Percentiles rank a stretch among this genome's conserved stretches.
Conservation (phyloP, 495 filamentous ascomycete species). For the Podospora pseudocomata region DNA sequence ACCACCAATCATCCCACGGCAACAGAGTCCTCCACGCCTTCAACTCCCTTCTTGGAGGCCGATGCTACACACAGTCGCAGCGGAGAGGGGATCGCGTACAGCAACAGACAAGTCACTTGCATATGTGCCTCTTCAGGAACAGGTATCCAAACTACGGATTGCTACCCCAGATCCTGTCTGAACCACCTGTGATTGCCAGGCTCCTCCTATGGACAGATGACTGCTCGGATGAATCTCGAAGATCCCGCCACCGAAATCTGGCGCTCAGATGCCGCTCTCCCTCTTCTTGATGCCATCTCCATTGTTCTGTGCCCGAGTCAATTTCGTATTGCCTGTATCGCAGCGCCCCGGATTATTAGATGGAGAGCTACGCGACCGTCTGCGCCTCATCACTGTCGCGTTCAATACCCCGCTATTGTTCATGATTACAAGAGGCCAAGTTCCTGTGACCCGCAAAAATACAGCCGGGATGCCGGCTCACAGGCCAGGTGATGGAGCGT, state of each 20-base stretch:
- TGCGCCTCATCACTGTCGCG: slow-evolving; percentile 30
- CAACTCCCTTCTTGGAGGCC: slow-evolving; percentile 8
- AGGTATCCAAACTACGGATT: not conserved
- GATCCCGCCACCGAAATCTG: not conserved
- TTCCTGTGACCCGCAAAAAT: slow-evolving; percentile 8
- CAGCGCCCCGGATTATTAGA: slow-evolving; percentile 10
- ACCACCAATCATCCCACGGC: not conserved
- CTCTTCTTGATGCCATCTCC: not conserved
- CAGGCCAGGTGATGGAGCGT: slow-evolving; percentile 19
- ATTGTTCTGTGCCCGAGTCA: not conserved
- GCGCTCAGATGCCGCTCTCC: not conserved
- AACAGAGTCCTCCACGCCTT: not conserved
- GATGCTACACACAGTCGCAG: slow-evolving; percentile 24
- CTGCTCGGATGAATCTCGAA: not conserved
- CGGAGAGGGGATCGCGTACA: slow-evolving; percentile 17
- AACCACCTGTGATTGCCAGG: slow-evolving; percentile 3
- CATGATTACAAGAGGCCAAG: slow-evolving; percentile 12
- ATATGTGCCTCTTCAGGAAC: slow-evolving; percentile 9
- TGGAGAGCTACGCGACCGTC: slow-evolving; percentile 18
- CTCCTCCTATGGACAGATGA: not conserved
- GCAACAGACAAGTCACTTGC: slow-evolving; percentile 16
- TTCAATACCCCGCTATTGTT: slow-evolving; percentile 28
- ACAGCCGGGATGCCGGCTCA: slow-evolving; percentile 16
- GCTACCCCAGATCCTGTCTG: slow-evolving; percentile 1
- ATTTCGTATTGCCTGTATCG: slow-evolving; percentile 19